Evolutionary conservation across 1,284 basidiomycete genomes (phyloP), one percentile per base, ranked within the genome.

Genomic region (Fistulina hepatica): DNA sequence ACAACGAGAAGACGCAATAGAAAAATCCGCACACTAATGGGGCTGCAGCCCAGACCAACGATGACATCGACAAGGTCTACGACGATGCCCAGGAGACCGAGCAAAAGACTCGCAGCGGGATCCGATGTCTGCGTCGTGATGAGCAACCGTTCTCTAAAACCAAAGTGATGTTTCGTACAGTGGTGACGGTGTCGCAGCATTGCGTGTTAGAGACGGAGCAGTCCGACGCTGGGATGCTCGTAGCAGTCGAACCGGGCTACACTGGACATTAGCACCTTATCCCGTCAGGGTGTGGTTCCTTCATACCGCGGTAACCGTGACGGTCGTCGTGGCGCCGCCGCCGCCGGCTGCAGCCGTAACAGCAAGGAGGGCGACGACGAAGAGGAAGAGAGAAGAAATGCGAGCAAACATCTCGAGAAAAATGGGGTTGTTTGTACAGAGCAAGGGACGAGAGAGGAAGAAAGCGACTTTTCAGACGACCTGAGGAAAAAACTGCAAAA

Each of bases 71-170:
- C 19, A 16, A 17, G 13, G 16, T 23, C 6, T 21, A 39, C 12
- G 31, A 34, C 31, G n/a, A 39, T 26, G 21, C 32, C 32, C 6
- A 39, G 28, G 6, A 39, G 32, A 12, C 21, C 37, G 6, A 39
- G 37, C 22, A 34, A 13, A 11, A 27, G 9, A 27, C 12, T n/a
- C 7, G 21, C 35, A 15, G 12, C 24, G 13, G 25, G 16, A 19
- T 13, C 21, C 15, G 6, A 17, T 9, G 35, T 12, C 35, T 37
- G 13, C 7, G n/a, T 11, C n/a, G n/a, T n/a, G n/a, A n/a, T n/a
- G n/a, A n/a, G n/a, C n/a, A n/a, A n/a, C n/a, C n/a, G n/a, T n/a
- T n/a, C 15, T 9, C 24, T 17, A 11, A 16, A 7, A n/a, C n/a
- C 6, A 30, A 6, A 6, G n/a, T 7, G 27, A 6, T 16, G 6